phyloP scores from a whole-genome alignment of 2,329 filamentous ascomycete species.

The Aspergillus piperis region DNA sequence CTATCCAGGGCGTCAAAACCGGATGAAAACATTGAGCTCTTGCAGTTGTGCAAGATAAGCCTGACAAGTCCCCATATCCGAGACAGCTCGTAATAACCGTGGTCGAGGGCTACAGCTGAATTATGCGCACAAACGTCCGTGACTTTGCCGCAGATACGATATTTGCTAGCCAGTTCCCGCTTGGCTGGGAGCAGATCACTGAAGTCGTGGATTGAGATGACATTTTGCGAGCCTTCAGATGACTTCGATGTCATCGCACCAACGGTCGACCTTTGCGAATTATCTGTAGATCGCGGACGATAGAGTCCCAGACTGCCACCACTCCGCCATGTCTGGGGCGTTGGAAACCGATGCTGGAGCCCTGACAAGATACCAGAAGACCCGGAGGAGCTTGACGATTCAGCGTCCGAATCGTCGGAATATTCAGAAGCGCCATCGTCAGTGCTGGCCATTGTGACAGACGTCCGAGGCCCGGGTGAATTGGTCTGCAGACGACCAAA shows the following conservation, averaged over 20 bases:
- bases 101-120: conserved; percentile 70
- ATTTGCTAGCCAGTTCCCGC: conserved; percentile 72
- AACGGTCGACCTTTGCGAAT: conserved; percentile 55
- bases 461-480: conserved; percentile 50
- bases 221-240: conserved; percentile 60
- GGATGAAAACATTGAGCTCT: conserved; percentile 66
- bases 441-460: conserved; percentile 43
- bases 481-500: conserved; percentile 61
- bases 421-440: conserved; percentile 49
- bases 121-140: conserved; percentile 84
- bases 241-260: conserved; percentile 56
- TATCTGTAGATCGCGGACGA: conserved; percentile 52
- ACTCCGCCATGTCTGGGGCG: conserved; percentile 55
- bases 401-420: conserved; percentile 58
- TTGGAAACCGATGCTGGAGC: conserved; percentile 51
- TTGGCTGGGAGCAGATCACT: conserved; percentile 75
- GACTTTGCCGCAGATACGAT: conserved; percentile 80
- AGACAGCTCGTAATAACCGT: conserved; percentile 70
- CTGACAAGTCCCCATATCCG: conserved; percentile 82
- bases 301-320: conserved; percentile 56
- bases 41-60: conserved; percentile 73
- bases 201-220: conserved; percentile 72
- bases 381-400: conserved; percentile 57
- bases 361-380: conserved; percentile 48
- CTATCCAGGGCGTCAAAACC: conserved; percentile 67